phyloP scores from a whole-genome alignment of 2,329 filamentous ascomycete genomes.

The Penicillium sp. region DNA sequence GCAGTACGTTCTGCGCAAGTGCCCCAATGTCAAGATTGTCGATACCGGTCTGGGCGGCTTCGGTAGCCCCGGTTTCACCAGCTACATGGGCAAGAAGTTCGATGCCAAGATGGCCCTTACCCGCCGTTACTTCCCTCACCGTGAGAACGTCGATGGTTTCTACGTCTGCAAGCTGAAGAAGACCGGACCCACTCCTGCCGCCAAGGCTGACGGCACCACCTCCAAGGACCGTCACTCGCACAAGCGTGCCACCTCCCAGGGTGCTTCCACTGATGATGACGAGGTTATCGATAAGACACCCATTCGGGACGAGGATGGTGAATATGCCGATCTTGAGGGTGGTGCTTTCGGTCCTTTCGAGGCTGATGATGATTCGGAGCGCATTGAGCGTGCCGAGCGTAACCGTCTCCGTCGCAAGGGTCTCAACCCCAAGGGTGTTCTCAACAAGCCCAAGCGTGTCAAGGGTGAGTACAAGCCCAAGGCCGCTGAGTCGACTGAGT shows the following conservation, averaged over 20 bases:
- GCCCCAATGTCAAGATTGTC: constrained; percentile 91
- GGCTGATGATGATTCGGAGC: constrained; percentile 69
- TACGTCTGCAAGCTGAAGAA: constrained; percentile 98
- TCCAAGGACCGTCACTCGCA: constrained; percentile 25
- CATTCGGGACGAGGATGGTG: constrained; percentile 50
- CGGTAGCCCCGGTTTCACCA: constrained; percentile 88
- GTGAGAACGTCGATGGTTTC: constrained; percentile 96
- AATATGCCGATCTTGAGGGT: constrained; percentile 33
- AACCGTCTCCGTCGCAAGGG: constrained; percentile 74
- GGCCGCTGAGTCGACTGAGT: constrained; percentile 22
- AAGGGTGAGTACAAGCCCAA: constrained; percentile 19
- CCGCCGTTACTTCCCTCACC: constrained; percentile 83
- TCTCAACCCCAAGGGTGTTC: constrained; percentile 65
- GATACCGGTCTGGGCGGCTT: constrained; percentile 82
- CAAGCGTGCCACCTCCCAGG: constrained; percentile 22
- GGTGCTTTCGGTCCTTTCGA: constrained; percentile 72
- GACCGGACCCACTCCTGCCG: constrained; percentile 68
- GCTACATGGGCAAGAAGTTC: constrained; percentile 88
- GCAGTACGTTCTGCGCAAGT: constrained; percentile 85
- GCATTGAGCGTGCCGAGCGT: constrained; percentile 71
- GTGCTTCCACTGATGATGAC: constrained; percentile 39
- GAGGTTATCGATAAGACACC: constrained; percentile 68
- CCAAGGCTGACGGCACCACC: constrained; percentile 24
- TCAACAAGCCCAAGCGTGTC: constrained; percentile 37
- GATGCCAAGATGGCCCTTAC: constrained; percentile 81